Base-by-base conservation (phyloP, 1,284 basidiomycete species). In the Tylopilus orsonianus region DNA sequence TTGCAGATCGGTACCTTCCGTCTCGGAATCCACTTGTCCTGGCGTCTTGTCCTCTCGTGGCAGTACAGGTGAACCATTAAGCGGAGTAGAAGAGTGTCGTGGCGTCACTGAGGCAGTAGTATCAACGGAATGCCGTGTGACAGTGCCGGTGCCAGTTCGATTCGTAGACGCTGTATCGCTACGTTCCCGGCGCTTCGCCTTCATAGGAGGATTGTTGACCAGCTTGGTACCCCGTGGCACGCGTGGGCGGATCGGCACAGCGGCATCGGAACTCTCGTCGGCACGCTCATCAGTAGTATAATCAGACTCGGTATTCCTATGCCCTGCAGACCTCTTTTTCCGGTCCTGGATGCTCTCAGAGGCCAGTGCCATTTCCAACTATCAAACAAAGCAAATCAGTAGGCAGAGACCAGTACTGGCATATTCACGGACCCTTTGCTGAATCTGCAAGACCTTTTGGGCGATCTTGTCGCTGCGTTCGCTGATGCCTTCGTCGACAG, bases 391-490 rank as follows among this genome's bases (percentile, higher is more conserved):
- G 18, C 35, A 32, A 34, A 35, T 59, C 37, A 56, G 37, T 34
- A 43, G 27, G 29, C 26, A n/a, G 14, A 38, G 18, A 37, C 35
- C 43, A 50, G 30, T 37, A 12, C 20, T 8, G 6, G 30, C 8
- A 26, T 26, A 19, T 50, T 14, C 47, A 60, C 68, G 14, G 40
- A 88, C 87, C 78, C 90, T 91, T 57, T 86, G 82, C 67, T 91
- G 89, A 54, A 91, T 92, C 65, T 89, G 81, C 43, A 86, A 61
- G 30, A 91, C 85, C 65, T 90, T 91, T 67, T 87, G 81, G 27
- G 89, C 85, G 54, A 92, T 91, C 58, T 79, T 84, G 57, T 91
- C 89, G 58, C 86, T 91, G 65, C 85, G 84, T 62, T 84, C 76
- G 56, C 80, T 87, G 65, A 91, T 92, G 19, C 87, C 85, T 63